phyloP scores from a whole-genome alignment of 306 rosid species.

The Cyclanthera cordifolia region DNA sequence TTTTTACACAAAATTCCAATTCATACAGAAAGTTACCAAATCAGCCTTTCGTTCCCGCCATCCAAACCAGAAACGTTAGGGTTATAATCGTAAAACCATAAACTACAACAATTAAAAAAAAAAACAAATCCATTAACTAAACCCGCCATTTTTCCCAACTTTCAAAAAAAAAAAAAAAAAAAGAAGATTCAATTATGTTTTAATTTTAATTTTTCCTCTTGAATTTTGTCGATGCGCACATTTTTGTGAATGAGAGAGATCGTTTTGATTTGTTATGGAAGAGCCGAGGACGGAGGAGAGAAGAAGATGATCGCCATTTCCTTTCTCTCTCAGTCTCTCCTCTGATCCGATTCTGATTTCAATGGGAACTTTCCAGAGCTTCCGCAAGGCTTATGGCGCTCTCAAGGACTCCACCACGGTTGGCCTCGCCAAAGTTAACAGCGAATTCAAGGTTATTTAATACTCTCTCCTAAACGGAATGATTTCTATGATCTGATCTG shows the following conservation, averaged over 20 bases:
- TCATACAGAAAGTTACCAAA: background rate
- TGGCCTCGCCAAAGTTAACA: conserved; percentile 94
- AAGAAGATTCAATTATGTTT: no score
- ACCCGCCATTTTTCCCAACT: conserved; percentile 14
- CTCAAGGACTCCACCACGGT: conserved; percentile 88
- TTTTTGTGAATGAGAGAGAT: conserved; percentile 19
- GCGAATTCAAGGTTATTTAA: conserved; percentile 64
- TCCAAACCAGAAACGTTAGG: background rate
- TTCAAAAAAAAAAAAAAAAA: background rate
- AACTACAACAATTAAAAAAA: background rate
- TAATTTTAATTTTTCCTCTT: background rate
- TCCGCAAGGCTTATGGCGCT: conserved; percentile 86
- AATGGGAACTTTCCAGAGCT: conserved; percentile 74
- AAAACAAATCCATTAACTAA: background rate
- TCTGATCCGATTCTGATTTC: background rate
- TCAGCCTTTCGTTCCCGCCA: background rate
- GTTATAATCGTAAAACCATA: background rate
- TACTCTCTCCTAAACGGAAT: no score
- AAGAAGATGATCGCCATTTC: conserved; percentile 22
- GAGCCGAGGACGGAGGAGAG: conserved; percentile 26
- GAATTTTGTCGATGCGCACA: conserved; percentile 19
- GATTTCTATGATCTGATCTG: no score
- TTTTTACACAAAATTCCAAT: no score
- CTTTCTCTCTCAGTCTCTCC: conserved; percentile 18
- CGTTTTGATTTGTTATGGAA: conserved; percentile 30